Base-by-base conservation (phyloP, 129 eudicot genomes). In the Rutidosis leptorrhynchoides region DNA sequence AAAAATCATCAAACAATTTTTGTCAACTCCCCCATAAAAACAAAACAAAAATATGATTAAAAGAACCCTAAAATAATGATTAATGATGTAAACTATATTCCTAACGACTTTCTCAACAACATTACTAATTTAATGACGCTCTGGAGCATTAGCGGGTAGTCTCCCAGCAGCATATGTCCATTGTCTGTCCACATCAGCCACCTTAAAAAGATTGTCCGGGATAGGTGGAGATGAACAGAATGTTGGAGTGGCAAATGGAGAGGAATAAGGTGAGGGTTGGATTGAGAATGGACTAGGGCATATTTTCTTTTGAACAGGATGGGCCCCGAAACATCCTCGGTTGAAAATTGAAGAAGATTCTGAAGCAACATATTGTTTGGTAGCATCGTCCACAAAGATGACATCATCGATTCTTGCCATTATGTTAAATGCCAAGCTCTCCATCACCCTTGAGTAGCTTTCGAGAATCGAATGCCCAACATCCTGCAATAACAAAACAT, bases 391-490 rank as follows among this genome's bases (percentile, higher is more conserved):
- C 15, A 88, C 92, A 37, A 64, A 88, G 51, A 92, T 69, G 54
- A 92, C 88, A 74, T 92, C 96, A 61, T 92, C 96, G 19, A 93
- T 88, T 77, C 98, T 93, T 22, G 98, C 98, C 86, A 88, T 88
- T 73, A 93, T 82, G 83, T 93, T 93, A 54, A 83, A 93, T 7
- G 98, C 96, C 78, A 93, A 84, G 80, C 98, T 88, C 79, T 93
- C 98, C 87, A 79, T 85, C 20, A 93, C 98, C 80, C 98, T 77
- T 20, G 98, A 93, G 65, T 93, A 93, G 84, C 96, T 88, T 80
- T 93, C 96, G 5, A 93, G 95, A 65, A 93, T 93, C 46, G 95
- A 84, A 46, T 93, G 98, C 58, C 98, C 98, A 25, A 93, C 96
- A 64, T 93, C 98, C 98, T 93, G 83, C 72, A 82, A 66, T 19